Conservation (phyloP, 2,329 filamentous ascomycete species). For the Pseudocercospora ulei region DNA sequence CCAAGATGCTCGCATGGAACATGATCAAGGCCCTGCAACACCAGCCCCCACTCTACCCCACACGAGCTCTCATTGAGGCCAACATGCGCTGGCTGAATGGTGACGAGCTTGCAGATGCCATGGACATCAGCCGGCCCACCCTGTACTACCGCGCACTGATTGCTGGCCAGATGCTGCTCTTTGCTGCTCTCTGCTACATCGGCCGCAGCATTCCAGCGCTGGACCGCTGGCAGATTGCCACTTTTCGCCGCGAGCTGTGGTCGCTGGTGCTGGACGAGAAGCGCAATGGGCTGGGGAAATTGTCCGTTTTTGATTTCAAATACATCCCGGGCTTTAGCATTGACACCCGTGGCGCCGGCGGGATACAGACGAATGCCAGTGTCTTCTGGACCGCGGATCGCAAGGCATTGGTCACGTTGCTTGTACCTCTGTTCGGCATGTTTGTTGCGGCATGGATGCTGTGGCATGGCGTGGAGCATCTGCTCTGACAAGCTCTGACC, state of each 20-base stretch:
- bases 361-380: not conserved
- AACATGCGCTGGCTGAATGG: conserved; percentile 59
- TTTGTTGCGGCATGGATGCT: not conserved
- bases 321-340: conserved; percentile 49
- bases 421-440: not conserved
- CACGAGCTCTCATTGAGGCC: conserved; percentile 54
- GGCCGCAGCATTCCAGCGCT: conserved; percentile 41
- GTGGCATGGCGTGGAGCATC: not conserved
- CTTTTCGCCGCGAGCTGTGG: conserved; percentile 45
- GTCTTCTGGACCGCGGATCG: conserved; percentile 1
- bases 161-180: conserved; percentile 52
- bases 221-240: conserved; percentile 44
- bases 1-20: conserved; percentile 57
- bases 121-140: conserved; percentile 49
- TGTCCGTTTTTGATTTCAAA: conserved; percentile 58
- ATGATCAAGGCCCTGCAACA: conserved; percentile 56
- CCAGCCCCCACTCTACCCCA: conserved; percentile 53
- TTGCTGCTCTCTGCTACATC: conserved; percentile 45
- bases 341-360: not conserved
- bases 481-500: too few relatives aligned
- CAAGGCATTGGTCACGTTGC: not conserved
- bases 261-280: conserved; percentile 51
- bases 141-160: conserved; percentile 50
- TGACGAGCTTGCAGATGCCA: conserved; percentile 46
- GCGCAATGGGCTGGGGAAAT: conserved; percentile 49